Base-by-base conservation (phyloP, 345 rosid genomes). In the Odontarrhena argentea region DNA sequence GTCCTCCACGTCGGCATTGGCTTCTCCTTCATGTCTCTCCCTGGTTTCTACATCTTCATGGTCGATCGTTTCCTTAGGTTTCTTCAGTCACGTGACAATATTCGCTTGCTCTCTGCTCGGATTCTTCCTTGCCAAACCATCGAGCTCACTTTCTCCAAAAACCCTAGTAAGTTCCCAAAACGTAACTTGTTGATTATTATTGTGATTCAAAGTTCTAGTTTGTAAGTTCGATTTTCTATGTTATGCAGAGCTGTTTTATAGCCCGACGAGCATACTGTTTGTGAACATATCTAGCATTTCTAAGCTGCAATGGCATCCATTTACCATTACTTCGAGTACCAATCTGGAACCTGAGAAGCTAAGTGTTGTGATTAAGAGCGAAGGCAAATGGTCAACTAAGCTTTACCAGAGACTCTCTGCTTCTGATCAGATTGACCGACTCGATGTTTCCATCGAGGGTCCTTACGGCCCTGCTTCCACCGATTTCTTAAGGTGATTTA, bases 241-340 rank as follows among this genome's bases (percentile, higher is more conserved):
- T 56, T 1, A 49, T 42, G 55, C 22, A 92, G 98, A 81, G 57
- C 79, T 90, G 81, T 74, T 24, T 14, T 90, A 93, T 69, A 84
- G 55, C 62, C 79, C 97, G 3, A 83, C 92, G 0, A 93, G 97
- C 80, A 76, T 81, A 55, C 3, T 88, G 79, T 88, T 86, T 73
- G 28, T 93, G 18, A 93, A 85, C 64, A 85, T 93, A 45, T 92
- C 98, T 1, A 61, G 77, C 71, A 74, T 93, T 63, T 92, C 97
- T 4, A 87, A 71, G 79, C 55, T 86, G 49, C 96, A 93, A 58
- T 93, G 98, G 98, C 98, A 93, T 80, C 98, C 98, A 0, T 93
- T 86, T 60, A 88, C 96, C 3, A 61, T 93, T 8, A 77, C 79
- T 45, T 93, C 97, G 2, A 88, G 77, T 32, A 84, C 92, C 71